Percentiles rank a stretch among this genome's conserved stretches.
Conservation (phyloP, 495 filamentous ascomycete genomes). For the Usnea hakonensis region DNA sequence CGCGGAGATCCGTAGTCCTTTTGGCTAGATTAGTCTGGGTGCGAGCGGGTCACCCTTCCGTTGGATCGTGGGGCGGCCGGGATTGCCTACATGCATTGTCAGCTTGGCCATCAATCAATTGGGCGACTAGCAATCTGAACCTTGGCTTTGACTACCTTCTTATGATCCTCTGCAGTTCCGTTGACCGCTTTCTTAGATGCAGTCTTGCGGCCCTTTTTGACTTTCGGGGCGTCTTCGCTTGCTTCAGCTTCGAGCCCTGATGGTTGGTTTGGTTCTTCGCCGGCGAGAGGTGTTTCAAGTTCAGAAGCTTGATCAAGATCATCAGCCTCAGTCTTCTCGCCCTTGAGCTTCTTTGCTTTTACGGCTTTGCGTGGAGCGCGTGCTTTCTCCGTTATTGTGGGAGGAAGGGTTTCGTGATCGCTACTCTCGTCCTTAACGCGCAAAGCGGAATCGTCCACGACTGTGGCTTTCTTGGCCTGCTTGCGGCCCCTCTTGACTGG, state of each 20-base stretch:
- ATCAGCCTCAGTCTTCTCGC: conserved; percentile 3
- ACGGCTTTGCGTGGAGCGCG: conserved; percentile 8
- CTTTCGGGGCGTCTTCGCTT: conserved; percentile 5
- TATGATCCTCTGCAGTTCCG: not conserved
- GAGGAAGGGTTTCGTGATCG: conserved; percentile 1
- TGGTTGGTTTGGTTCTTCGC: not conserved
- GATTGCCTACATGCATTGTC: not conserved
- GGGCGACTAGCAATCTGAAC: not conserved
- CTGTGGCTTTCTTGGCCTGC: conserved; percentile 7
- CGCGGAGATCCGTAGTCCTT: not conserved
- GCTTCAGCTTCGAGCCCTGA: not conserved
- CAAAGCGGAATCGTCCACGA: conserved; percentile 14
- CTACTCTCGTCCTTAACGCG: conserved; percentile 10
- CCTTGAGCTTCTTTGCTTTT: conserved; percentile 10
- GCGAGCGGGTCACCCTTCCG: not conserved
- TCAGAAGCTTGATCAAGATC: not conserved
- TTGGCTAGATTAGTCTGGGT: not conserved
- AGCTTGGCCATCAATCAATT: not conserved
- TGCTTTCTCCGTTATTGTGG: not conserved
- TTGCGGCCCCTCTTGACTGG: conserved; percentile 13
- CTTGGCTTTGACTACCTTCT: not conserved
- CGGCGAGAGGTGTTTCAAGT: not conserved
- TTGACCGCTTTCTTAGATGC: conserved; percentile 7
- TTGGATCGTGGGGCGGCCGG: not conserved
- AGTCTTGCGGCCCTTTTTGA: conserved; percentile 21